Evolutionary conservation across 495 filamentous ascomycete genomes (phyloP), one percentile per base, ranked within the genome.

Genomic region (Talaromyces liani): DNA sequence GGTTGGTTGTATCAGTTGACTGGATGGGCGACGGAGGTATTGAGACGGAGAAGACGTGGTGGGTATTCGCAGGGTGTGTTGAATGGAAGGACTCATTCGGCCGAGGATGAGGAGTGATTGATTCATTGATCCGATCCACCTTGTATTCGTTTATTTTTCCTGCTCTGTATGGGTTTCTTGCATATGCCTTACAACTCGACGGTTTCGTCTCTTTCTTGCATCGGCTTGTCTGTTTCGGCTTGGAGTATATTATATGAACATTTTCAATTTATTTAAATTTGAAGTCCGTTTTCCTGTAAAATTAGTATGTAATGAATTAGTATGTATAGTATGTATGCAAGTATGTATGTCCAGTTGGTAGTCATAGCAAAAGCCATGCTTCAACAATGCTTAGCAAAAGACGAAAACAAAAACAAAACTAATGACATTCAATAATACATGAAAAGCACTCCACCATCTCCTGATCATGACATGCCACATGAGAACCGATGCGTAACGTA

Each of bases 1-100:
- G 84, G 85, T 7, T 88, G 85, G 85, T 67, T 78, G 61, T 89
- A 83, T 77, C 85, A 86, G 75, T 74, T 87, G 36, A 72, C 65
- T 4, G 77, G 79, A 41, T 88, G 87, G 87, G 72, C 85, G 20
- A 70, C 60, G 1, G 77, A 78, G 53, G 62, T 81, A 36, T 57
- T 74, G 51, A 70, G 72, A 8, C 66, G 69, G 65, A 75, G 70
- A 59, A 75, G 70, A 63, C 72, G 63, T 64, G 80, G 67, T 66
- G 80, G 71, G 72, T 80, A 72, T 68, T 73, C 72, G 36, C 79
- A 77, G 58, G 88, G 84, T 62, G 85, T 91, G 62, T 75, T 91
- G 71, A 80, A 79, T 68, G 83, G 84, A 18, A 75, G 77, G 65
- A 70, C 75, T 66, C 71, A 78, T 72, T 68, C 71, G 55, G 78